Evolutionary conservation across 2,329 filamentous ascomycete genomes (phyloP).

Genomic region (Fusarium pininemorale): DNA sequence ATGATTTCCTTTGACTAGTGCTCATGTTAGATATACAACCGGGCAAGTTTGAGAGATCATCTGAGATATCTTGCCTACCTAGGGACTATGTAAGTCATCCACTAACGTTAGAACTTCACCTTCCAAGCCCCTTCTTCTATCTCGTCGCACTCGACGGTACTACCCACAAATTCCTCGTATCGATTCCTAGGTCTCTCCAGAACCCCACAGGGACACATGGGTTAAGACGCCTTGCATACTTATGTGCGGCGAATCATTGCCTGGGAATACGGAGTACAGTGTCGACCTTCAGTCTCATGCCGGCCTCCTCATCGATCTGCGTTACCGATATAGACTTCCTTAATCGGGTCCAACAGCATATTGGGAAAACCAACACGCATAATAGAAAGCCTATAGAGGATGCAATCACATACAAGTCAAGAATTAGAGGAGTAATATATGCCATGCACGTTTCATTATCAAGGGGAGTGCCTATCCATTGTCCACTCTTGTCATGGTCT

Average conservation of each 20-base stretch:
- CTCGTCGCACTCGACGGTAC: not conserved
- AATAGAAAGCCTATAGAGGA: not conserved
- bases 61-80: not conserved
- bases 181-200: not conserved
- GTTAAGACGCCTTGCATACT: not conserved
- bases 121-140: not conserved
- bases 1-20: not conserved
- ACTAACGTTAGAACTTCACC: conserved; percentile 2
- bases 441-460: conserved; percentile 30
- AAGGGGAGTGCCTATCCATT: conserved; percentile 11
- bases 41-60: not conserved
- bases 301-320: not conserved
- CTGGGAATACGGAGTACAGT: not conserved
- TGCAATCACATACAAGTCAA: not conserved
- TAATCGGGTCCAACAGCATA: not conserved
- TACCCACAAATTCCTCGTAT: conserved; percentile 1
- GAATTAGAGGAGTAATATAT: not conserved
- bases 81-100: not conserved
- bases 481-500: conserved; percentile 13
- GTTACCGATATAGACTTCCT: not conserved
- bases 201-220: not conserved
- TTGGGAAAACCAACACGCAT: not conserved
- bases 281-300: not conserved
- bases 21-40: not conserved
- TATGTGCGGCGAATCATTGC: not conserved